Conservation (phyloP, 805 yeast genomes). For the Yueomyces sinensis region DNA sequence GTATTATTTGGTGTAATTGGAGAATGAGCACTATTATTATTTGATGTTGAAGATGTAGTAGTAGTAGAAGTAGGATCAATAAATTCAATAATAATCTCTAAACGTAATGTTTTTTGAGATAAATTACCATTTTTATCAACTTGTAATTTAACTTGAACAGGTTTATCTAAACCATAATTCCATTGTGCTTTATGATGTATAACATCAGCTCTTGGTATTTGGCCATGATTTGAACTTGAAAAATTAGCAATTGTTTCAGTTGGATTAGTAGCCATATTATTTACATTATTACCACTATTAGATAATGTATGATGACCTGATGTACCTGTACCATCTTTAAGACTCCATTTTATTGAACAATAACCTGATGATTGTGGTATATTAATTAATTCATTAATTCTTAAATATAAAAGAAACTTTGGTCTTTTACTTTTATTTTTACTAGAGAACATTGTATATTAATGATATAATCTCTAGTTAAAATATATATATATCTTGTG, state of each 20-base stretch:
- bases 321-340: constrained; percentile 34
- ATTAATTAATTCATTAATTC: constrained; percentile 61
- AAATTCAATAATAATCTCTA: constrained; percentile 34
- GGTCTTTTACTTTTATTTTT: constrained; percentile 31
- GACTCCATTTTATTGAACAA: constrained; percentile 50
- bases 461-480: no score
- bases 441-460: constrained; percentile 5
- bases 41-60: no score
- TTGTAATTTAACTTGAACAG: constrained; percentile 29
- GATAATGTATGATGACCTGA: constrained; percentile 5
- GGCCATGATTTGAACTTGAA: constrained; percentile 16
- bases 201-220: constrained; percentile 32
- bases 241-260: no score
- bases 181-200: constrained; percentile 40
- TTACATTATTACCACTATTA: not conserved
- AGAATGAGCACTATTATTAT: not conserved
- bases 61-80: no score
- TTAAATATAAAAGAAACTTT: constrained; percentile 46
- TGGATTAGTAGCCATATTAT: no score
- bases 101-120: constrained; percentile 23
- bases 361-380: constrained; percentile 68
- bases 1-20: not conserved
- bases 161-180: constrained; percentile 26
- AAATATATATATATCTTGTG: no score
- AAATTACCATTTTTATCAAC: constrained; percentile 27